Evolutionary conservation across 345 rosid genomes (phyloP).

Genomic region (Populus tremula): DNA sequence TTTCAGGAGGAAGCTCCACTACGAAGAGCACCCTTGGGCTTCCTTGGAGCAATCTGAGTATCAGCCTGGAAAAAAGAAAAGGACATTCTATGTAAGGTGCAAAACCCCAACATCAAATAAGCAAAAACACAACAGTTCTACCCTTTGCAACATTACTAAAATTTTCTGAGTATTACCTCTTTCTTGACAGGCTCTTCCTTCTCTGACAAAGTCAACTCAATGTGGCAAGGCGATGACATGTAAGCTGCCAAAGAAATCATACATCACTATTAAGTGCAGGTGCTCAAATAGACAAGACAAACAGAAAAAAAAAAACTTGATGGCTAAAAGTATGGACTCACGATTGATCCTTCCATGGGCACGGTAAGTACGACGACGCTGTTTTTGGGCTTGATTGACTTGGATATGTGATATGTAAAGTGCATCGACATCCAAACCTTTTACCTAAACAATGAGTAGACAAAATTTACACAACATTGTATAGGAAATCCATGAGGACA

Average conservation of each 20-base stretch:
- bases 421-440: constrained; percentile 72
- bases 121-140: neutral
- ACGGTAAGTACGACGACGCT: constrained; percentile 68
- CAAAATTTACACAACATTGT: neutral
- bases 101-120: neutral
- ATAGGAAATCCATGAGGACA: neutral
- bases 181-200: constrained; percentile 67
- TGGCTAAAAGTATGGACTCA: constrained; percentile 24
- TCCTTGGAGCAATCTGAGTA: constrained; percentile 52
- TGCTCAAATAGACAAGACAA: neutral
- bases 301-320: neutral
- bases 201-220: constrained; percentile 60
- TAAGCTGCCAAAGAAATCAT: constrained; percentile 45
- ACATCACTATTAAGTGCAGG: neutral
- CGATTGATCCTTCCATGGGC: constrained; percentile 85
- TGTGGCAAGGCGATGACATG: constrained; percentile 79
- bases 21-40: constrained; percentile 29
- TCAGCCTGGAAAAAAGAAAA: constrained; percentile 44
- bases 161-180: constrained; percentile 39
- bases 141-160: neutral
- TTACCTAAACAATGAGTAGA: constrained; percentile 37
- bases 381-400: constrained; percentile 76
- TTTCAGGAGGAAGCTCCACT: constrained; percentile 30
- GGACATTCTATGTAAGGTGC: neutral
- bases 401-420: constrained; percentile 67